These are phyloP conservation scores for Ceratocystis lukuohia DNA, from an alignment of 2,329 filamentous ascomycete species.

Conservation along the genomic window DNA sequence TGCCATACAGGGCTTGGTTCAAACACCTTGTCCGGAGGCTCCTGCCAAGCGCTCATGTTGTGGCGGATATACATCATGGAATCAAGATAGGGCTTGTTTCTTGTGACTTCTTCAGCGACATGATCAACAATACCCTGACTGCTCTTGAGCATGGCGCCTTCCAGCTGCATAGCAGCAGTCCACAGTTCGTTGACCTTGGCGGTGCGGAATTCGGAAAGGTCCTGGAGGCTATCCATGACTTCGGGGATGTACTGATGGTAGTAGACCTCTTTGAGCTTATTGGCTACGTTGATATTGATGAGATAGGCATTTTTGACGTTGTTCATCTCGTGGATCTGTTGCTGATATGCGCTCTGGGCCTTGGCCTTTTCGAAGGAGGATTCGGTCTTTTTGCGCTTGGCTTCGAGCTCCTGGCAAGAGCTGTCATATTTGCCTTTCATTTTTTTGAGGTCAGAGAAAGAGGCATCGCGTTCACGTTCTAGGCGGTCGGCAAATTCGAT, in stretches of 20 bases:
- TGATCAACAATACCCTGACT: conserved; percentile 60
- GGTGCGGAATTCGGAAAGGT: conserved; percentile 80
- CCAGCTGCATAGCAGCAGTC: conserved; percentile 65
- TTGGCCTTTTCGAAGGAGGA: conserved; percentile 89
- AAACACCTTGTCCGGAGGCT: conserved; percentile 72
- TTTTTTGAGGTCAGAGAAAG: conserved; percentile 77
- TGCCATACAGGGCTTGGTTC: conserved; percentile 96
- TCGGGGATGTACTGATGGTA: conserved; percentile 96
- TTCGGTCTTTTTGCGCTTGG: conserved; percentile 85
- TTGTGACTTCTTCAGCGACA: conserved; percentile 65
- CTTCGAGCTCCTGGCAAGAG: conserved; percentile 88
- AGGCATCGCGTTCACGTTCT: conserved; percentile 74
- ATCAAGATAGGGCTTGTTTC: conserved; percentile 80
- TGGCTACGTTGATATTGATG: conserved; percentile 90
- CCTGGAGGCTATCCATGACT: conserved; percentile 82
- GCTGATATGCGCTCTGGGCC: conserved; percentile 80
- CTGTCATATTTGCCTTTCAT: conserved; percentile 86
- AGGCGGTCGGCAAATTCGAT: conserved; percentile 77
- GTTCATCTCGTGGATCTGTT: conserved; percentile 89
- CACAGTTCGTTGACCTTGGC: conserved; percentile 74
- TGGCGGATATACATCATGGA: conserved; percentile 97
- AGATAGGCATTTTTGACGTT: conserved; percentile 98
- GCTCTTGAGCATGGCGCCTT: conserved; percentile 62
- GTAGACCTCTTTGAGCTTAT: conserved; percentile 94
- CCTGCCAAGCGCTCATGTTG: conserved; percentile 70